These are phyloP conservation scores for Vigna mungo DNA, from an alignment of 306 rosid species.

Conservation along the genomic window DNA sequence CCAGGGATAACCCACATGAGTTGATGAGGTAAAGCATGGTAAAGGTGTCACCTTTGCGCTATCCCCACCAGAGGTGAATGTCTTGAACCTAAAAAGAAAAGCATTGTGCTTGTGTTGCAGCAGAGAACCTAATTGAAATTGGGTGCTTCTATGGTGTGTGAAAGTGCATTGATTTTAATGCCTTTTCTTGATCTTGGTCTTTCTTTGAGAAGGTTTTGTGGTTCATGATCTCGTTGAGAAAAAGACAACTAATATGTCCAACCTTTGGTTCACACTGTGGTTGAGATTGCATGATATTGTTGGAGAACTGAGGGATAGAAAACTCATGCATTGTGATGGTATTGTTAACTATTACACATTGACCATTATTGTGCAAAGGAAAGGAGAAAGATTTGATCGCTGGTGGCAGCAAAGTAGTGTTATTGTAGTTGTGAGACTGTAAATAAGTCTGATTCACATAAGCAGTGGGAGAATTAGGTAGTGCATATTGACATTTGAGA, in stretches of 20 bases:
- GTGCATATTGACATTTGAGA: constrained; percentile 41
- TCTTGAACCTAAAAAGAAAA: not conserved
- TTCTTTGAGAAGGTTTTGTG: constrained; percentile 47
- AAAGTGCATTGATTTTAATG: constrained; percentile 10
- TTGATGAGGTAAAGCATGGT: too few species aligned
- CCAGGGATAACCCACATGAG: not conserved
- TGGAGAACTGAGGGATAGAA: constrained; percentile 62
- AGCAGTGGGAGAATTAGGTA: constrained; percentile 54
- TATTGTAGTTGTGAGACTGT: constrained; percentile 32
- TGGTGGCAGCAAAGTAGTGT: constrained; percentile 33
- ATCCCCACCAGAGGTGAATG: not conserved
- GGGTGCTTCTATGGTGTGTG: not conserved
- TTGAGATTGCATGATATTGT: constrained; percentile 44
- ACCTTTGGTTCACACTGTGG: constrained; percentile 24
- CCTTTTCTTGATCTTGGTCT: constrained; percentile 43
- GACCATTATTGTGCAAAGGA: constrained; percentile 35
- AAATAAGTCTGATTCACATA: constrained; percentile 59
- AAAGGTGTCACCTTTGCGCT: not conserved
- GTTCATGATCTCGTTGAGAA: constrained; percentile 66
- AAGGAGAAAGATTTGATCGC: constrained; percentile 51
- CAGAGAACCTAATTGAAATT: not conserved
- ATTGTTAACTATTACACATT: not conserved
- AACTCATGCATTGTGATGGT: constrained; percentile 45
- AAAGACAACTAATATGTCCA: constrained; percentile 56
- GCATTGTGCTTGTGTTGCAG: not conserved